A percentile compares a stretch with the other conserved stretches of the same genome.
Evolutionary conservation across 371 early-diverging fungal genomes (phyloP).

Genomic region (Mortierella sp.): DNA sequence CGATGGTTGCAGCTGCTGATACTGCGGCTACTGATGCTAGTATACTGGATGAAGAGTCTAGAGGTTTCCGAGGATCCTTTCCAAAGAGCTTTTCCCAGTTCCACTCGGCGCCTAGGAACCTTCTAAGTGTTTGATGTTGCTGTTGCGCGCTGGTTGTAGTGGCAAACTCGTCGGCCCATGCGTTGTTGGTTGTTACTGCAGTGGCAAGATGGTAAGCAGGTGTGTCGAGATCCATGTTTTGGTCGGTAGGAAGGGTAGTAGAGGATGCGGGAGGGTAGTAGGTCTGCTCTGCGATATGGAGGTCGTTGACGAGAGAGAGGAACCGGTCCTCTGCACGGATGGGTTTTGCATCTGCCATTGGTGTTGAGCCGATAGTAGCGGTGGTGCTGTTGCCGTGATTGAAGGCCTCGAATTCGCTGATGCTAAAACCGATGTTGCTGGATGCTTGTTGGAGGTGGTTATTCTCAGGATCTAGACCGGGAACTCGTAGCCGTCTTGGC

Average conservation of each 20-base stretch:
- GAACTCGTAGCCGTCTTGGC: conserved; percentile 24
- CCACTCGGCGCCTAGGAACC: conserved; percentile 51
- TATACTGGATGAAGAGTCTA: conserved; percentile 6
- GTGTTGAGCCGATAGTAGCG: neutral
- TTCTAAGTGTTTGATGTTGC: conserved; percentile 5
- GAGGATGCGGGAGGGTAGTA: conserved; percentile 48
- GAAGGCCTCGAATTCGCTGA: conserved; percentile 36
- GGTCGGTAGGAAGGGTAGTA: conserved; percentile 5
- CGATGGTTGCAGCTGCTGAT: neutral
- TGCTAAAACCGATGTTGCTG: neutral
- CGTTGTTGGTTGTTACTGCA: neutral
- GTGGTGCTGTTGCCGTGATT: neutral
- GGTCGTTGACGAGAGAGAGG: conserved; percentile 40
- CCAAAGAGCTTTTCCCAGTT: conserved; percentile 56
- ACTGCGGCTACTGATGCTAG: neutral
- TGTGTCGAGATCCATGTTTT: neutral
- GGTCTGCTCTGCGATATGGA: conserved; percentile 42
- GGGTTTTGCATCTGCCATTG: conserved; percentile 3
- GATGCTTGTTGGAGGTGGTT: neutral
- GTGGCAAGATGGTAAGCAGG: neutral
- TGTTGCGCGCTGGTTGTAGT: conserved; percentile 1
- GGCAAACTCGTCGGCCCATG: conserved; percentile 42
- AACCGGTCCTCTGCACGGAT: conserved; percentile 34
- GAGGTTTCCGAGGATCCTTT: conserved; percentile 33
- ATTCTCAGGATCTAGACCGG: conserved; percentile 29